These are phyloP conservation scores for Boletus reticulatus DNA, from an alignment of 768 basidiomycete species.

Conservation along the genomic window DNA sequence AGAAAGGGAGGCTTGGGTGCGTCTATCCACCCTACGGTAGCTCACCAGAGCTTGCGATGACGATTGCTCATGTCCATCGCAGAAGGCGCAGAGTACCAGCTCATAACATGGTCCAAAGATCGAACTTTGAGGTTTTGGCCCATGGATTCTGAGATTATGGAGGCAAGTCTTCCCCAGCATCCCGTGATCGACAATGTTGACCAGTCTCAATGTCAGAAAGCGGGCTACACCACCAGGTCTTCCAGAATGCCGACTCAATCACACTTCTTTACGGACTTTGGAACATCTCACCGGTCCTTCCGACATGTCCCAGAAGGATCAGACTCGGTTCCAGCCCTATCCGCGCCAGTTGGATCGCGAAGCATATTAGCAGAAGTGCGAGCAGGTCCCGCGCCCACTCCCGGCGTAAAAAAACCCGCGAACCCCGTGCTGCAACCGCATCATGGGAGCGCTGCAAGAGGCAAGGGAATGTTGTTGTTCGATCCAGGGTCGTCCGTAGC, in stretches of 20 bases:
- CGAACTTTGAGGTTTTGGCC: slow-evolving; percentile 92
- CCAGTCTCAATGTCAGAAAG: slow-evolving; percentile 38
- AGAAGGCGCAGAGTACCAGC: slow-evolving; percentile 56
- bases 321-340: slow-evolving; percentile 46
- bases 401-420: slow-evolving; percentile 15
- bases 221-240: slow-evolving; percentile 40
- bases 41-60: not conserved
- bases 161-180: slow-evolving; percentile 40
- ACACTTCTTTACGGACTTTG: slow-evolving; percentile 15
- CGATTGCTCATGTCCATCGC: not conserved
- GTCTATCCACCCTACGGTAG: not conserved
- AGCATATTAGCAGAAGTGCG: slow-evolving; percentile 71
- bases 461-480: slow-evolving; percentile 25
- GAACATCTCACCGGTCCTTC: slow-evolving; percentile 44
- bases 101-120: slow-evolving; percentile 87
- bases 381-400: slow-evolving; percentile 41
- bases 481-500: slow-evolving; percentile 35
- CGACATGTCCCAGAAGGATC: slow-evolving; percentile 48
- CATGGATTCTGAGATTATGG: slow-evolving; percentile 64
- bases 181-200: slow-evolving; percentile 7
- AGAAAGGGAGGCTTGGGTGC: slow-evolving; percentile 61
- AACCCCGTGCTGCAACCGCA: slow-evolving; percentile 35
- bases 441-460: slow-evolving; percentile 32
- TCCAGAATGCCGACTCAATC: slow-evolving; percentile 25
- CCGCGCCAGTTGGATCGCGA: slow-evolving; percentile 65